These are phyloP conservation scores for Penicillium sclerotiorum DNA, from an alignment of 2,329 filamentous ascomycete genomes.

Conservation along the genomic window DNA sequence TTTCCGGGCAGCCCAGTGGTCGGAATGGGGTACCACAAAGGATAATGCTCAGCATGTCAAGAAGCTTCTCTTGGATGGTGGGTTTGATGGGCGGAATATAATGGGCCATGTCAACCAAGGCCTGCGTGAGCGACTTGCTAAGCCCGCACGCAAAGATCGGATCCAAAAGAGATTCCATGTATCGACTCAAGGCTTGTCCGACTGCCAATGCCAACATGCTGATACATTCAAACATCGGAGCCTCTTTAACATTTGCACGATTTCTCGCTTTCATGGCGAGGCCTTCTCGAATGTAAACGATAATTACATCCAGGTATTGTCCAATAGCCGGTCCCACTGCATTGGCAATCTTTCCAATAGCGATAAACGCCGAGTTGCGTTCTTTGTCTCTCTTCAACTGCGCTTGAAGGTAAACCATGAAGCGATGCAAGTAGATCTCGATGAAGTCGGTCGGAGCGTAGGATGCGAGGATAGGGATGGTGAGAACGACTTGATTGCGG, in stretches of 20 bases:
- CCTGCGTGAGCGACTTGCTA: conserved; percentile 90
- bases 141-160: conserved; percentile 97
- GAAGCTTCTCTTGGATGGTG: conserved; percentile 87
- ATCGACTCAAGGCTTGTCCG: conserved; percentile 95
- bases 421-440: conserved; percentile 83
- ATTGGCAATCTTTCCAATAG: conserved; percentile 94
- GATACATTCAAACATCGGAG: conserved; percentile 93
- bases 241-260: conserved; percentile 60
- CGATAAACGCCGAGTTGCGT: conserved; percentile 88
- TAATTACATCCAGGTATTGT: conserved; percentile 90
- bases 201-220: conserved; percentile 95
- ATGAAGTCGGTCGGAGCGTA: conserved; percentile 93
- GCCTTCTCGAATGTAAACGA: conserved; percentile 91
- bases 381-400: conserved; percentile 96
- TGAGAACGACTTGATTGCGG: conserved; percentile 81
- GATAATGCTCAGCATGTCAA: conserved; percentile 93
- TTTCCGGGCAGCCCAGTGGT: conserved; percentile 86
- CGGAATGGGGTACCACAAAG: conserved; percentile 91
- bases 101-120: conserved; percentile 96
- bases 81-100: conserved; percentile 95
- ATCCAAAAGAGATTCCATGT: conserved; percentile 93
- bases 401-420: conserved; percentile 93
- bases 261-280: conserved; percentile 76
- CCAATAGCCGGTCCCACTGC: conserved; percentile 94
- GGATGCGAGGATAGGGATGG: conserved; percentile 89